Conservation (phyloP, 2,329 filamentous ascomycete species). For the Trichoderma arundinaceum region DNA sequence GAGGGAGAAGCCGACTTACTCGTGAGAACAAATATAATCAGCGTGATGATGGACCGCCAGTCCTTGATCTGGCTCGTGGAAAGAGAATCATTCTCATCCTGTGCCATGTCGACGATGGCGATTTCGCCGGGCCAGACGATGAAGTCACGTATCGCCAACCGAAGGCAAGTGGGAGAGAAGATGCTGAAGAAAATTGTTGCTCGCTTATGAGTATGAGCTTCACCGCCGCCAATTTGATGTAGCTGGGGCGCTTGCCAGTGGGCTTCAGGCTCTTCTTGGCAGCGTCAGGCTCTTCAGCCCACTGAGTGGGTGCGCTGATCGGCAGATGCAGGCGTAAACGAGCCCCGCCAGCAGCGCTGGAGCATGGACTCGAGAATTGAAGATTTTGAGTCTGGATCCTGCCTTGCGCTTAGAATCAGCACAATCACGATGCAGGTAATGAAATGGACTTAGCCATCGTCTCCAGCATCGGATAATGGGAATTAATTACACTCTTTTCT, state of each 20-base stretch:
- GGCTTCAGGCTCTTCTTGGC: background rate
- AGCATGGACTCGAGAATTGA: background rate
- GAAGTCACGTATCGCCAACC: background rate
- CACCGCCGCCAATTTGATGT: background rate
- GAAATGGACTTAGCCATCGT: background rate
- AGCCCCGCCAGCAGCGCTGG: background rate
- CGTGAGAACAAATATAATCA: conserved; percentile 71
- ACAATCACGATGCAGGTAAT: background rate
- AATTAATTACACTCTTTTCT: background rate
- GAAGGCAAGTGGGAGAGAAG: background rate
- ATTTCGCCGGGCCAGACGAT: background rate
- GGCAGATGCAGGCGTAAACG: background rate
- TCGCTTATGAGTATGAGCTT: background rate
- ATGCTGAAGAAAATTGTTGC: background rate
- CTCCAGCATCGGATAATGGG: background rate
- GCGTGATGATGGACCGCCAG: conserved; percentile 73
- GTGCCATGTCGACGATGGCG: conserved; percentile 3
- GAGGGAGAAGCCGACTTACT: conserved; percentile 57
- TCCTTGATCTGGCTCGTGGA: conserved; percentile 54
- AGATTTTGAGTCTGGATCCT: background rate
- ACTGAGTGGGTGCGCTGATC: background rate
- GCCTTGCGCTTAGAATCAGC: background rate
- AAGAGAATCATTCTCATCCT: conserved; percentile 7
- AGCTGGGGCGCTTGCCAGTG: no score
- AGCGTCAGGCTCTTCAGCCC: background rate